Evolutionary conservation across 345 rosid genomes (phyloP).

Genomic region (Gossypium raimondii): DNA sequence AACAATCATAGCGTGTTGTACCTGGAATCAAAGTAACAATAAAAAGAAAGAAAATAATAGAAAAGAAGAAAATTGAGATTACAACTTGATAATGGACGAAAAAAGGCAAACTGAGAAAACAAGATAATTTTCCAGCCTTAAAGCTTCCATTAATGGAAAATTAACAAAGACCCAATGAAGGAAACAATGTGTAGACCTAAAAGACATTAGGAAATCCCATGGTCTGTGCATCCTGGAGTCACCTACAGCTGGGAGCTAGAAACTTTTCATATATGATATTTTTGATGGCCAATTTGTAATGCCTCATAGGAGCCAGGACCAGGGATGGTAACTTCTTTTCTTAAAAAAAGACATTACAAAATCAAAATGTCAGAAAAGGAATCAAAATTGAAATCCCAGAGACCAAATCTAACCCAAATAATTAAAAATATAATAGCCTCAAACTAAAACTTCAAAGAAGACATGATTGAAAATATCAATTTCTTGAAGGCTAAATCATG

Average conservation of each 20-base stretch:
- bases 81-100: not conserved
- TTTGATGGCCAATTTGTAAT: too few relatives aligned
- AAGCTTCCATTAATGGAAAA: conserved; percentile 1
- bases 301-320: too few relatives aligned
- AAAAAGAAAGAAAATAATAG: not conserved
- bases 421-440: not conserved
- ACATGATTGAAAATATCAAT: not conserved
- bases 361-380: not conserved
- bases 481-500: not conserved
- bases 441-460: not conserved
- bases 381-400: conserved; percentile 8
- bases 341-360: not conserved
- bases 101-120: not conserved
- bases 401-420: conserved; percentile 12
- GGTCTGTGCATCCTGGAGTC: too few relatives aligned
- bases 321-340: too few relatives aligned
- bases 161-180: not conserved
- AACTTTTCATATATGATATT: too few relatives aligned
- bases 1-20: not conserved
- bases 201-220: not conserved
- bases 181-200: not conserved
- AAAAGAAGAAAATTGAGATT: not conserved
- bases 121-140: not conserved
- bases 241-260: too few relatives aligned
- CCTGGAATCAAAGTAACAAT: not conserved